Conservation (phyloP, 2,329 filamentous ascomycete genomes). For the Neoscytalidium dimidiatum region DNA sequence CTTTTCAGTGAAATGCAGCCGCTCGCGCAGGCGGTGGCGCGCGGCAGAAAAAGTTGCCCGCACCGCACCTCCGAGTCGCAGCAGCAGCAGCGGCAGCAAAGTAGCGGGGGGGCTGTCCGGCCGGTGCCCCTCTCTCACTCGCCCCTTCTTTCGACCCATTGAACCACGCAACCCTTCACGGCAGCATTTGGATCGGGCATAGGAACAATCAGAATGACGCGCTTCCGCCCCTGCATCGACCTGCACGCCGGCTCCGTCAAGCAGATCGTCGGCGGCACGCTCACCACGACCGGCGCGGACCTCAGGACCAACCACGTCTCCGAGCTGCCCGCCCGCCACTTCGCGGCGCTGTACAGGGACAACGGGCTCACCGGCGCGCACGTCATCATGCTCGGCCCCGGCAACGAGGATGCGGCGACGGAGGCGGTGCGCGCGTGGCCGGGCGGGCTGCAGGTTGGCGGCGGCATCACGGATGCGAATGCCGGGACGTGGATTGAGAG, state of each 20-base stretch:
- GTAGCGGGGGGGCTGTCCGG: not conserved
- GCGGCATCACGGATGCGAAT: constrained; percentile 87
- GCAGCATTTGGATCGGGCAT: too few relatives aligned
- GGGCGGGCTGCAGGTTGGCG: constrained; percentile 80
- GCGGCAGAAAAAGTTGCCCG: constrained; percentile 3
- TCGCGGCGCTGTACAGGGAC: constrained; percentile 77
- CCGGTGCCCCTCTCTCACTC: not conserved
- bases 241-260: constrained; percentile 97
- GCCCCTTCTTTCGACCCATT: not conserved
- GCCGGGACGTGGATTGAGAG: constrained; percentile 81
- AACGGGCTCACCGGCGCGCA: constrained; percentile 77
- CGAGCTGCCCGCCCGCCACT: constrained; percentile 76
- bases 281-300: constrained; percentile 46
- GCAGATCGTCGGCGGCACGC: constrained; percentile 94
- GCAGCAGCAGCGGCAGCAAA: not conserved
- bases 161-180: not conserved
- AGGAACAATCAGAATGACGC: constrained; percentile 66
- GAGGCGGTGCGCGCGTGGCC: constrained; percentile 81
- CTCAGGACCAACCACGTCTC: constrained; percentile 95
- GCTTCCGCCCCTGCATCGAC: constrained; percentile 95
- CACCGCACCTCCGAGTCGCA: not conserved
- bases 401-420: constrained; percentile 77
- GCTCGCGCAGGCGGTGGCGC: not conserved
- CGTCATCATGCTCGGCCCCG: constrained; percentile 93
- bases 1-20: not conserved